Conservation (phyloP, 805 yeast genomes). For the Zygotorulaspora danielsina region DNA sequence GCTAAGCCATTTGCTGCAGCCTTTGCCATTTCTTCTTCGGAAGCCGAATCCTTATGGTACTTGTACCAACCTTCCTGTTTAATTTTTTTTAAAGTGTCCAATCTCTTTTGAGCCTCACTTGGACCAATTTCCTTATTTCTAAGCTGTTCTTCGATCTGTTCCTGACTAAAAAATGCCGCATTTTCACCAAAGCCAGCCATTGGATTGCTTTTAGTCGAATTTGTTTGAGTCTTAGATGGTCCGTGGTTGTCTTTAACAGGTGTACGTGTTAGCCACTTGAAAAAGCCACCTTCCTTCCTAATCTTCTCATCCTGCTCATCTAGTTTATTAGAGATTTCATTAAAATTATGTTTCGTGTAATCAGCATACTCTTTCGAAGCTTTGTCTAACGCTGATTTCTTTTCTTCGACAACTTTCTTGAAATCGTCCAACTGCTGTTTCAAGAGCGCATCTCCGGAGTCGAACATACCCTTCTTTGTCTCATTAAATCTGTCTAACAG, state of each 20-base stretch:
- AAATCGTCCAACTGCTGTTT: conserved; percentile 19
- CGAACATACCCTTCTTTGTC: conserved; percentile 20
- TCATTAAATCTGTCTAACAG: conserved; percentile 15
- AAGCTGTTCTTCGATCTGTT: conserved; percentile 32
- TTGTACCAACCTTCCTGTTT: conserved; percentile 37
- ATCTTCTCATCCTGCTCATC: conserved; percentile 24
- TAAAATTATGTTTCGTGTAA: conserved; percentile 24
- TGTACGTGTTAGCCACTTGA: conserved; percentile 22
- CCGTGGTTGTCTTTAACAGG: conserved; percentile 12
- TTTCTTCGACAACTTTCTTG: conserved; percentile 15
- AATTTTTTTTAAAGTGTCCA: conserved; percentile 36
- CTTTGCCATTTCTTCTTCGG: conserved; percentile 36
- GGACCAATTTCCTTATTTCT: conserved; percentile 22
- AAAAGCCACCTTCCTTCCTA: conserved; percentile 24
- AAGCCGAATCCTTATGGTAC: conserved; percentile 21
- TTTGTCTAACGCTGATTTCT: conserved; percentile 21
- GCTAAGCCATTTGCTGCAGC: conserved; percentile 37
- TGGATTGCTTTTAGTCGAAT: conserved; percentile 17
- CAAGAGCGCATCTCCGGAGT: conserved; percentile 17
- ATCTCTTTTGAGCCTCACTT: conserved; percentile 34
- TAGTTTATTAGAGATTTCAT: conserved; percentile 26
- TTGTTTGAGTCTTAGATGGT: background rate
- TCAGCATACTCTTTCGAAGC: conserved; percentile 21
- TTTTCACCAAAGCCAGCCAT: conserved; percentile 47
- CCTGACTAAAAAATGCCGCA: conserved; percentile 39